Evolutionary conservation across 352 stramenopile genomes (phyloP).

Genomic region (Phytopythium delawarense): DNA sequence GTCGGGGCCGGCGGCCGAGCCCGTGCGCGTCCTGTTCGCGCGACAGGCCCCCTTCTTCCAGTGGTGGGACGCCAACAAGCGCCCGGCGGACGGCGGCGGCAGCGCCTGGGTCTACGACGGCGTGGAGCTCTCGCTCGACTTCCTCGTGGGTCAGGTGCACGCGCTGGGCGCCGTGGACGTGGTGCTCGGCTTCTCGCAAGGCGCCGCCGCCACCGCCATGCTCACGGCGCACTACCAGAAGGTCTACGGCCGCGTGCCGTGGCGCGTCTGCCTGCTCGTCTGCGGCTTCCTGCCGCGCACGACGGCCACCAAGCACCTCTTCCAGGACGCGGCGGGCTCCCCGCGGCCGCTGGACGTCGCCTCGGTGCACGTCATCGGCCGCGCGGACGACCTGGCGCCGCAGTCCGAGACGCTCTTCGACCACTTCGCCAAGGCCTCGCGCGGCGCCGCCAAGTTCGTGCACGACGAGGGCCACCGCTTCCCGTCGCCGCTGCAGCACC

Average conservation of each 20-base stretch:
- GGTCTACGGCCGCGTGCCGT: constrained; percentile 38
- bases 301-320: constrained; percentile 41
- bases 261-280: constrained; percentile 61
- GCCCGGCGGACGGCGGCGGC: constrained; percentile 10
- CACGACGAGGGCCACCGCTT: constrained; percentile 85
- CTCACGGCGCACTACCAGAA: constrained; percentile 60
- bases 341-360: constrained; percentile 38
- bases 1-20: constrained; percentile 47
- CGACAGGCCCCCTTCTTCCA: constrained; percentile 60
- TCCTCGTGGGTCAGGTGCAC: constrained; percentile 42
- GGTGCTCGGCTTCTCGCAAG: constrained; percentile 74
- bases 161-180: constrained; percentile 50
- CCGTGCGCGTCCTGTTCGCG: constrained; percentile 59
- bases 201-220: constrained; percentile 46
- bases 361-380: constrained; percentile 68
- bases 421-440: constrained; percentile 25
- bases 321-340: constrained; percentile 34
- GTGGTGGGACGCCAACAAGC: constrained; percentile 63
- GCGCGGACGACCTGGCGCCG: constrained; percentile 33
- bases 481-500: constrained; percentile 39
- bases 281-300: constrained; percentile 52
- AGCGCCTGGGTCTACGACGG: constrained; percentile 50
- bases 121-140: constrained; percentile 59
- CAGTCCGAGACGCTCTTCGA: constrained; percentile 49
- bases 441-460: constrained; percentile 34